These are phyloP conservation scores for Lepidium sativum DNA, from an alignment of 345 rosid species.

Conservation along the genomic window DNA sequence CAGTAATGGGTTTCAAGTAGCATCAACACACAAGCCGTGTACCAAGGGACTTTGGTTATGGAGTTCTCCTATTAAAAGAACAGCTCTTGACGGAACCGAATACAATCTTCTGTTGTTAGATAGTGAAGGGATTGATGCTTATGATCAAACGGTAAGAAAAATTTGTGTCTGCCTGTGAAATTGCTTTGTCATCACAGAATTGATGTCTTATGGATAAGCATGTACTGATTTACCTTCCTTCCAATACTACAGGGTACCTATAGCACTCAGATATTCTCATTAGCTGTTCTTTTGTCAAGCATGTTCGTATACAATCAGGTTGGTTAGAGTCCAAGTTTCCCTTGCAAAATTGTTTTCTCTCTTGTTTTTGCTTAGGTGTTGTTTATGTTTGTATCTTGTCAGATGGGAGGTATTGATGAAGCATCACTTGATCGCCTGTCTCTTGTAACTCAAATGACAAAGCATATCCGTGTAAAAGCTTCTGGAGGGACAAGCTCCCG, in stretches of 20 bases:
- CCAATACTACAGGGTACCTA: conserved; percentile 68
- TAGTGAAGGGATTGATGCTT: conserved; percentile 97
- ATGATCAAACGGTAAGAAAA: conserved; percentile 82
- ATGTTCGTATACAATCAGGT: conserved; percentile 99
- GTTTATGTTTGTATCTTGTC: conserved; percentile 3
- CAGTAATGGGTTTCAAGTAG: conserved; percentile 97
- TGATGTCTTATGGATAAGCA: background rate
- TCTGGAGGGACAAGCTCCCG: conserved; percentile 67
- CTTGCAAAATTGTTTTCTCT: background rate
- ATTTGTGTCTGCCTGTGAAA: background rate
- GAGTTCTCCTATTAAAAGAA: conserved; percentile 91
- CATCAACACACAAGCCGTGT: conserved; percentile 92
- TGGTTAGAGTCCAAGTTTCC: background rate
- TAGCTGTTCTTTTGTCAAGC: conserved; percentile 93
- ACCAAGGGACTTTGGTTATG: conserved; percentile 99
- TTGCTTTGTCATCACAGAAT: background rate
- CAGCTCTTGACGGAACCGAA: conserved; percentile 88
- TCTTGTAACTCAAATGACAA: conserved; percentile 95
- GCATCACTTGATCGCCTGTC: conserved; percentile 93
- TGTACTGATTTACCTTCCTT: background rate
- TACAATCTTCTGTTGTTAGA: conserved; percentile 86
- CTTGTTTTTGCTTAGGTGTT: conserved; percentile 2
- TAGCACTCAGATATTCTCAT: conserved; percentile 95
- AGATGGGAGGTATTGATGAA: conserved; percentile 99
- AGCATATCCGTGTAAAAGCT: conserved; percentile 93